phyloP scores from a whole-genome alignment of 805 yeast genomes.

The Sungouiozyma ichnusensis region DNA sequence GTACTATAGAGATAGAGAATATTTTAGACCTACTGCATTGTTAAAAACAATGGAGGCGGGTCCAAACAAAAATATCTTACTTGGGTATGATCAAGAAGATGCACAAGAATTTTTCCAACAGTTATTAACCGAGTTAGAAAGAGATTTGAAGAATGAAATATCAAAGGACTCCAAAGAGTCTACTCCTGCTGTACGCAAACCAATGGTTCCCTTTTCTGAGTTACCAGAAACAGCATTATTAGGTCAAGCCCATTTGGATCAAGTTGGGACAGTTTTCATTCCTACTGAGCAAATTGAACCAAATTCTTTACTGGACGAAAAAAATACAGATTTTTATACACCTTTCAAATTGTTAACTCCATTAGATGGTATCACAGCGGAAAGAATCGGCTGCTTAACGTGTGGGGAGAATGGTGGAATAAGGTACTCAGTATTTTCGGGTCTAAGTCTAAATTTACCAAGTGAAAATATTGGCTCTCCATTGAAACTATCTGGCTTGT shows the following conservation, averaged over 20 bases:
- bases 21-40: conserved; percentile 50
- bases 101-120: conserved; percentile 93
- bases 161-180: conserved; percentile 8
- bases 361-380: conserved; percentile 82
- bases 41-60: conserved; percentile 65
- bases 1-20: conserved; percentile 43
- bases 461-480: conserved; percentile 32
- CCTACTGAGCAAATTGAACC: conserved; percentile 77
- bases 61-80: conserved; percentile 64
- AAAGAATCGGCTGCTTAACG: conserved; percentile 76
- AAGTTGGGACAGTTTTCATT: conserved; percentile 53
- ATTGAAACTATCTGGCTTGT: conserved; percentile 40
- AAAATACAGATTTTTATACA: conserved; percentile 12
- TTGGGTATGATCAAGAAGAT: conserved; percentile 89
- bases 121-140: conserved; percentile 56
- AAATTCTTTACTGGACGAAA: conserved; percentile 29
- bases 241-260: conserved; percentile 40
- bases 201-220: conserved; percentile 4
- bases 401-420: conserved; percentile 96
- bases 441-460: conserved; percentile 62
- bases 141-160: conserved; percentile 15
- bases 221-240: conserved; percentile 30
- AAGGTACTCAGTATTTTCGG: conserved; percentile 67
- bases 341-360: conserved; percentile 62
- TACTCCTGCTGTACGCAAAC: conserved; percentile 16